A percentile compares a stretch with the other conserved stretches of the same genome.
phyloP scores from a whole-genome alignment of 2,329 filamentous ascomycete genomes.

The Chaetomium sp. region DNA sequence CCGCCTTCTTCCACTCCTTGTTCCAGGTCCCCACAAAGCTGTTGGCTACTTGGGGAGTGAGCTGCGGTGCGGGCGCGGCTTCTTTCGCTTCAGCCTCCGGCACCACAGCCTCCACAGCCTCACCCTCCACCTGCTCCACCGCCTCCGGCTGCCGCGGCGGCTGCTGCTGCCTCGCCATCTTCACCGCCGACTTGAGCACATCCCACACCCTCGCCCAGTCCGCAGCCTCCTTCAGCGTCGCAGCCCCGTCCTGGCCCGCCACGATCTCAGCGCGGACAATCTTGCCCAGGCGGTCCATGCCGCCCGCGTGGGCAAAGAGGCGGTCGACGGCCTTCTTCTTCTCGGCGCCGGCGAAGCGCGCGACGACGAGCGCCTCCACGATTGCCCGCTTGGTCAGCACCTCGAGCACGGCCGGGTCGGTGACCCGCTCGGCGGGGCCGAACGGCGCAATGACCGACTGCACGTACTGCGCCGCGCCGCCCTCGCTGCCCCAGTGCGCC shows the following conservation, averaged over 20 bases:
- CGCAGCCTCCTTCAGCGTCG: conserved; percentile 44
- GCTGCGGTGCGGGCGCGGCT: not conserved
- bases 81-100: conserved; percentile 6
- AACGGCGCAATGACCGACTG: not conserved
- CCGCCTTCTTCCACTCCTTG: conserved; percentile 58
- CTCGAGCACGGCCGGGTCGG: conserved; percentile 51
- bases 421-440: conserved; percentile 43
- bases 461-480: conserved; percentile 8
- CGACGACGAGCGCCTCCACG: conserved; percentile 53
- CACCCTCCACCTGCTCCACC: conserved; percentile 17
- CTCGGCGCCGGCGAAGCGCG: conserved; percentile 22
- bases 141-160: conserved; percentile 4
- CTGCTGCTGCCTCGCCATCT: conserved; percentile 9
- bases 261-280: conserved; percentile 43
- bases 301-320: conserved; percentile 9
- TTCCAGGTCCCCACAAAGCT: conserved; percentile 52
- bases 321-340: conserved; percentile 12
- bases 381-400: conserved; percentile 54
- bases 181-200: conserved; percentile 27
- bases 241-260: conserved; percentile 44
- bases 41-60: conserved; percentile 46
- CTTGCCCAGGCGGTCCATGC: conserved; percentile 29
- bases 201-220: conserved; percentile 35
- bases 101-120: conserved; percentile 27
- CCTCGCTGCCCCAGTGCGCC: conserved; percentile 51